Evolutionary conservation across 129 eudicot genomes (phyloP), one percentile per base, ranked within the genome.

Genomic region (Ambrosia artemisiifolia): DNA sequence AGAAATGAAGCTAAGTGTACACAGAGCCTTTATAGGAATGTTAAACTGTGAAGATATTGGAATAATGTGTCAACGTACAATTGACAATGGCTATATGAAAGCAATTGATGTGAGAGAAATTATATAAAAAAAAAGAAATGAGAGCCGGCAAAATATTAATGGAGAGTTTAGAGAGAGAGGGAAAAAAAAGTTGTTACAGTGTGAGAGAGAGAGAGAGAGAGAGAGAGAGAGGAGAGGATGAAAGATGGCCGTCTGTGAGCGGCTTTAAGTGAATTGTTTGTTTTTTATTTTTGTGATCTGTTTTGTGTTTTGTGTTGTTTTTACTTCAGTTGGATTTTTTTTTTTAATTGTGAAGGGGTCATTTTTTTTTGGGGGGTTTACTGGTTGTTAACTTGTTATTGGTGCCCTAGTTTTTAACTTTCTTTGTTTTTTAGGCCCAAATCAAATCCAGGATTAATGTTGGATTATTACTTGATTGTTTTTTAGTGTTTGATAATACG

Each of bases 161-260:
- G 70, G 66, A 32, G 71, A 57, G 5, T 53, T 53, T 49, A 44
- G 46, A 17, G 77, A 24, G 28, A 24, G 28, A 24, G 28, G 1
- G 28, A 24, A 43, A 19, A 36, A 71, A 20, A 0, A 14, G 49
- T 51, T 48, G 14, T 32, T 4, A 7, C n/a, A 24, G 38, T 55
- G 34, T 55, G 14, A 20, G 65, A 9, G 54, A 19, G 42, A 24
- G 28, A 24, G 28, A 24, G 28, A 1, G 16, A 35, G 60, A 3
- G 73, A 1, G n/a, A 35, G 60, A 3, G 73, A 1, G n/a, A 14
- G 47, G 60, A 3, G 73, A 1, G n/a, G 20, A 9, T 74, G 35
- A 72, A 48, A 35, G 11, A 66, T 48, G 78, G 83, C 80, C 80
- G 86, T 78, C 86, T 78, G 40, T 48, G 59, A 82, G 77, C 86